These are phyloP conservation scores for Starmerella kuoi DNA, from an alignment of 805 yeast genomes.

Conservation along the genomic window DNA sequence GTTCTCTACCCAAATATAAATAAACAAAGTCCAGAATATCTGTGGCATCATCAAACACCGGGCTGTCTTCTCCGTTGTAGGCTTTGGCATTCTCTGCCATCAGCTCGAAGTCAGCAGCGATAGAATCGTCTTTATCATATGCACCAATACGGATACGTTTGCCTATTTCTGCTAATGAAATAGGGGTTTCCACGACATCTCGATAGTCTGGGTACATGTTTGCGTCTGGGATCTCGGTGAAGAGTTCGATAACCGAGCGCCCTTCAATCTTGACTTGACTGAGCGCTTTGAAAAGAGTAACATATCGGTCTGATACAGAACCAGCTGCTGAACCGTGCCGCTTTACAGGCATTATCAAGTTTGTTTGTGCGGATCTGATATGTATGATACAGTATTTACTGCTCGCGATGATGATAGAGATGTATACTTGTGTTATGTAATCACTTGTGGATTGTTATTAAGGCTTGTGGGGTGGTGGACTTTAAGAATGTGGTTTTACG, in stretches of 20 bases:
- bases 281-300: conserved; percentile 17
- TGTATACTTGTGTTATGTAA: no score
- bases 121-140: conserved; percentile 31
- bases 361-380: no score
- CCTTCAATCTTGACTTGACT: conserved; percentile 19
- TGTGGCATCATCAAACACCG: conserved; percentile 55
- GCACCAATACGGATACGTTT: conserved; percentile 33
- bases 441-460: no score
- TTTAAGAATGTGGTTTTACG: no score
- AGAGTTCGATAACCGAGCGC: conserved; percentile 34
- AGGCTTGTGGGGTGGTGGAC: no score
- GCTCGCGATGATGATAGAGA: no score
- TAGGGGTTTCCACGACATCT: conserved; percentile 48
- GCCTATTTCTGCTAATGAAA: conserved; percentile 57
- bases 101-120: conserved; percentile 49
- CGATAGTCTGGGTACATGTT: conserved; percentile 73
- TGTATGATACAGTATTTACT: no score
- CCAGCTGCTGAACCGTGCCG: conserved; percentile 6
- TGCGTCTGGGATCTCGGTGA: conserved; percentile 60
- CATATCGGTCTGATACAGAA: conserved; percentile 13
- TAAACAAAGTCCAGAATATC: conserved; percentile 45
- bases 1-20: conserved; percentile 35
- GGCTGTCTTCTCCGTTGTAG: conserved; percentile 55
- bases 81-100: conserved; percentile 60
- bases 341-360: conserved; percentile 8